Evolutionary conservation across 2,329 filamentous ascomycete genomes (phyloP).

Genomic region (Hypomyces rosellus): DNA sequence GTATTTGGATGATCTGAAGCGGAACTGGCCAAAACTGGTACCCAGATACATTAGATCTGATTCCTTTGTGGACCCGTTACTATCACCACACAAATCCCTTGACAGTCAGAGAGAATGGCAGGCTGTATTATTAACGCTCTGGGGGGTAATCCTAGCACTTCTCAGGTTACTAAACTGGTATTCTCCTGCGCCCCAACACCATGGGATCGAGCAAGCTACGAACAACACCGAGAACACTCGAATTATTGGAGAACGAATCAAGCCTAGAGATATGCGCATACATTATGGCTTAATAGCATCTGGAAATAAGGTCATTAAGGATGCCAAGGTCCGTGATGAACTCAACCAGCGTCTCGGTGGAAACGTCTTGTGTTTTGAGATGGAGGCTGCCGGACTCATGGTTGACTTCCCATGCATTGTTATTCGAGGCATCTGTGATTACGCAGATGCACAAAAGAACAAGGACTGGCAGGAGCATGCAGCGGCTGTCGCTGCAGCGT

Average conservation of each 20-base stretch:
- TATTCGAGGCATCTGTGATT: conserved; percentile 31
- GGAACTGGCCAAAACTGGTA: no score
- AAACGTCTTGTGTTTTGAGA: conserved; percentile 19
- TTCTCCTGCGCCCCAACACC: no score
- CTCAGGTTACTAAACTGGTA: no score
- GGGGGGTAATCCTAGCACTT: neutral
- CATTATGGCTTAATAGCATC: conserved; percentile 21
- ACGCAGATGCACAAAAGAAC: conserved; percentile 32
- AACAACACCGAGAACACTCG: neutral
- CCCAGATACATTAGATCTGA: no score
- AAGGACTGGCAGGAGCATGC: conserved; percentile 30
- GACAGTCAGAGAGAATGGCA: no score
- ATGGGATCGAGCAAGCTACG: no score
- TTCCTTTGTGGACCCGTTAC: no score
- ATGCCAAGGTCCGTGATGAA: conserved; percentile 23
- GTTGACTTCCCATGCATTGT: conserved; percentile 23
- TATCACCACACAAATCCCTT: neutral
- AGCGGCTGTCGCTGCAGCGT: conserved; percentile 25
- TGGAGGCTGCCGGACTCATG: conserved; percentile 21
- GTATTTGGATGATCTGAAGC: no score
- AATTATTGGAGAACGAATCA: neutral
- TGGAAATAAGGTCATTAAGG: conserved; percentile 29
- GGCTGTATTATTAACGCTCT: neutral
- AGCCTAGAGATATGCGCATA: neutral
- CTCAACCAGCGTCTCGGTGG: conserved; percentile 11